A percentile compares a stretch with the other conserved stretches of the same genome.
Evolutionary conservation across 768 basidiomycete genomes (phyloP).

Genomic region (Tephrocybe sp.): DNA sequence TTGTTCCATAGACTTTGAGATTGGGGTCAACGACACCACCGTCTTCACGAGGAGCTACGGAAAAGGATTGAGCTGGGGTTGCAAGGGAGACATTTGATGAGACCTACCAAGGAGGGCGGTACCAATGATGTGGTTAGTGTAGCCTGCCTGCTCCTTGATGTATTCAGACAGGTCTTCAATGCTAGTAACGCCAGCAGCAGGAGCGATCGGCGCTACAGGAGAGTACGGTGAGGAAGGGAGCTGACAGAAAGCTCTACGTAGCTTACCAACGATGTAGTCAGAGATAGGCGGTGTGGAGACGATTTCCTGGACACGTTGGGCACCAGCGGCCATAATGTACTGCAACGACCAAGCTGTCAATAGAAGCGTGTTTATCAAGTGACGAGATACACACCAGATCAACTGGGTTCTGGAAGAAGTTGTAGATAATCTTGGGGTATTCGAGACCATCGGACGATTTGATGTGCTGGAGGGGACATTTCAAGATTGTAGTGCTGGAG

Average conservation of each 20-base stretch:
- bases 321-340: constrained; percentile 1
- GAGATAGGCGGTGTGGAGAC: background rate
- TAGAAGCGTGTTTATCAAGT: too few relatives aligned
- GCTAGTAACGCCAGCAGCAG: background rate
- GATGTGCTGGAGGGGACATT: background rate
- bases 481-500: too few relatives aligned
- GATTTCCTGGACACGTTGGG: background rate
- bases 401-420: background rate
- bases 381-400: background rate
- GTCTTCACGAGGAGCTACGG: background rate
- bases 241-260: background rate
- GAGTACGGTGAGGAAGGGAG: background rate
- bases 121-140: background rate
- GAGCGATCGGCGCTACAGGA: background rate
- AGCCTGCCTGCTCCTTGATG: too few relatives aligned
- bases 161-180: background rate
- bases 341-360: background rate
- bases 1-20: constrained; percentile 42
- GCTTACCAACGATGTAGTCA: background rate
- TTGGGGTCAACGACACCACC: constrained; percentile 36
- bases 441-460: background rate
- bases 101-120: too few relatives aligned
- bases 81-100: too few relatives aligned
- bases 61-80: too few relatives aligned
- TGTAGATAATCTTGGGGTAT: too few relatives aligned